These are phyloP conservation scores for Biscogniauxia mediterranea DNA, from an alignment of 2,329 filamentous ascomycete species.

Conservation along the genomic window DNA sequence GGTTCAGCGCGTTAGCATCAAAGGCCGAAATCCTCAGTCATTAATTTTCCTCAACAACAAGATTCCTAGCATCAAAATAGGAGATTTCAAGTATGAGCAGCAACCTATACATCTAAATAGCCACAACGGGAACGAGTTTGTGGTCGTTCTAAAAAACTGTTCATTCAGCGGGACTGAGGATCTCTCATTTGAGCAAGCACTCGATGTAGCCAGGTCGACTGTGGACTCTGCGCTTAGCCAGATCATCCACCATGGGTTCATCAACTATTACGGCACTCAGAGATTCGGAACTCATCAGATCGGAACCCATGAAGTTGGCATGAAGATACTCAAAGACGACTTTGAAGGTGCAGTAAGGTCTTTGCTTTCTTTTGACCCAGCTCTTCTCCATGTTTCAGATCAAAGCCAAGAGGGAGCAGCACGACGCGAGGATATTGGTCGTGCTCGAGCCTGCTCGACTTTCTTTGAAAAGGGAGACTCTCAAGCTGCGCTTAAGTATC, in stretches of 20 bases:
- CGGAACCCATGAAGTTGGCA: conserved; percentile 81
- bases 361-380: conserved; percentile 70
- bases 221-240: conserved; percentile 62
- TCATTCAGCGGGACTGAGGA: conserved; percentile 50
- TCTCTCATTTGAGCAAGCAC: conserved; percentile 48
- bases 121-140: conserved; percentile 85
- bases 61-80: conserved; percentile 62
- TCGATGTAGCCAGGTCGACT: conserved; percentile 44
- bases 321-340: conserved; percentile 78
- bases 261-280: conserved; percentile 98
- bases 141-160: conserved; percentile 87
- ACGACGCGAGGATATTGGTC: conserved; percentile 72
- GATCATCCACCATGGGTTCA: conserved; percentile 74
- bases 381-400: conserved; percentile 53
- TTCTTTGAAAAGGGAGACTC: conserved; percentile 64
- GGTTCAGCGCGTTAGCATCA: conserved; percentile 73
- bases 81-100: conserved; percentile 76
- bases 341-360: conserved; percentile 77
- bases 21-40: conserved; percentile 50
- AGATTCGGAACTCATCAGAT: conserved; percentile 87
- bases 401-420: conserved; percentile 46
- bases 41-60: conserved; percentile 65
- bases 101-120: conserved; percentile 78
- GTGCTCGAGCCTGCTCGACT: conserved; percentile 73
- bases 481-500: conserved; percentile 58